Conservation (phyloP, 179 eudicot genomes). For the Pouteria campechiana region DNA sequence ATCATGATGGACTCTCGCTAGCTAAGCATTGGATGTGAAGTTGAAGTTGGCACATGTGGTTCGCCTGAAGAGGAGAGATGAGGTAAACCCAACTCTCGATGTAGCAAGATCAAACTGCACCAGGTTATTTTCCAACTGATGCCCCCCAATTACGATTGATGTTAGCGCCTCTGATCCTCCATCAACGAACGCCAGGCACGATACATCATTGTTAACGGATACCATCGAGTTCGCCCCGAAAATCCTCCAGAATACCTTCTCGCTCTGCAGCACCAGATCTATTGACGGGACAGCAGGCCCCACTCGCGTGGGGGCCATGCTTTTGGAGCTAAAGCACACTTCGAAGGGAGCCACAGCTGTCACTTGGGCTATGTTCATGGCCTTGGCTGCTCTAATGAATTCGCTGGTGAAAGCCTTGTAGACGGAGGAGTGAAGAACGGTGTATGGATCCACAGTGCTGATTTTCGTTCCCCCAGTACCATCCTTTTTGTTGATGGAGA, state of each 20-base stretch:
- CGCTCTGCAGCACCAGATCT: constrained; percentile 21
- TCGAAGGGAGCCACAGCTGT: constrained; percentile 24
- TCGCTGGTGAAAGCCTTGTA: constrained; percentile 18
- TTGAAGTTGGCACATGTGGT: constrained; percentile 27
- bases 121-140: constrained; percentile 43
- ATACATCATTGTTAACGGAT: constrained; percentile 12
- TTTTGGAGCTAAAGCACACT: constrained; percentile 24
- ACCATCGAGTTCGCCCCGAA: constrained; percentile 38
- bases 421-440: constrained; percentile 25
- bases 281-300: constrained; percentile 35
- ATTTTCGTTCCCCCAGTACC: constrained; percentile 36
- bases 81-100: constrained; percentile 34
- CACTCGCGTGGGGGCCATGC: constrained; percentile 8
- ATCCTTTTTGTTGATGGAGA: constrained; percentile 6
- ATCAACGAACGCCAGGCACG: constrained; percentile 41
- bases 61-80: constrained; percentile 18
- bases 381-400: constrained; percentile 7
- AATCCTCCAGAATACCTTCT: constrained; percentile 32
- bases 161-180: constrained; percentile 22
- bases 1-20: constrained; percentile 1
- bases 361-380: constrained; percentile 13
- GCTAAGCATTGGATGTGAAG: constrained; percentile 7
- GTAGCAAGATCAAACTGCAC: constrained; percentile 40
- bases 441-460: constrained; percentile 41
- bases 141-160: constrained; percentile 41